These are phyloP conservation scores for Aspergillus heteromorphus DNA, from an alignment of 495 filamentous ascomycete genomes.

Conservation along the genomic window DNA sequence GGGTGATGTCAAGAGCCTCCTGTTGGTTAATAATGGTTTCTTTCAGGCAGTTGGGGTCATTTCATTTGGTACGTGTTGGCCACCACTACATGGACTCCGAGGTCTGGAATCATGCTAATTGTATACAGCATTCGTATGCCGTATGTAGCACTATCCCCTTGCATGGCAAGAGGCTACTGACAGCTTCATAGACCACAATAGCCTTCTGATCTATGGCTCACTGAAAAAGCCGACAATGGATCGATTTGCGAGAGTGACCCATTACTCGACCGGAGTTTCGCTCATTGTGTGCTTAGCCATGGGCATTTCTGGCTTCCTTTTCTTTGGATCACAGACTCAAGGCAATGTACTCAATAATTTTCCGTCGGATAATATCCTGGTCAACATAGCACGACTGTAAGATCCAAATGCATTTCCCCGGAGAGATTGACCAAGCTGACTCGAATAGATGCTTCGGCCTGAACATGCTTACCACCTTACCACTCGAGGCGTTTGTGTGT, in stretches of 20 bases:
- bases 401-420: constrained; percentile 4
- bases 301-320: constrained; percentile 85
- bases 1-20: constrained; percentile 59
- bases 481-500: constrained; percentile 94
- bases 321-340: constrained; percentile 83
- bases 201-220: constrained; percentile 93
- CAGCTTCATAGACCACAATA: constrained; percentile 71
- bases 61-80: constrained; percentile 68
- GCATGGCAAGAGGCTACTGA: constrained; percentile 9
- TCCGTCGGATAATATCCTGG: constrained; percentile 78
- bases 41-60: constrained; percentile 97
- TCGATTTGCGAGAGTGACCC: constrained; percentile 86
- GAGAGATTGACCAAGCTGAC: constrained; percentile 15
- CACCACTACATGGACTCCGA: neutral
- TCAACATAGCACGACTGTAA: constrained; percentile 86
- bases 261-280: constrained; percentile 83
- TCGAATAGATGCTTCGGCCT: constrained; percentile 68
- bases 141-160: constrained; percentile 36
- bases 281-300: constrained; percentile 84
- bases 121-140: constrained; percentile 74
- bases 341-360: constrained; percentile 99
- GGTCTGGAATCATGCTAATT: constrained; percentile 24
- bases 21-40: constrained; percentile 76
- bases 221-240: constrained; percentile 90
- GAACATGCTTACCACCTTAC: constrained; percentile 97